phyloP scores from a whole-genome alignment of 345 rosid genomes.

The Punica granatum region DNA sequence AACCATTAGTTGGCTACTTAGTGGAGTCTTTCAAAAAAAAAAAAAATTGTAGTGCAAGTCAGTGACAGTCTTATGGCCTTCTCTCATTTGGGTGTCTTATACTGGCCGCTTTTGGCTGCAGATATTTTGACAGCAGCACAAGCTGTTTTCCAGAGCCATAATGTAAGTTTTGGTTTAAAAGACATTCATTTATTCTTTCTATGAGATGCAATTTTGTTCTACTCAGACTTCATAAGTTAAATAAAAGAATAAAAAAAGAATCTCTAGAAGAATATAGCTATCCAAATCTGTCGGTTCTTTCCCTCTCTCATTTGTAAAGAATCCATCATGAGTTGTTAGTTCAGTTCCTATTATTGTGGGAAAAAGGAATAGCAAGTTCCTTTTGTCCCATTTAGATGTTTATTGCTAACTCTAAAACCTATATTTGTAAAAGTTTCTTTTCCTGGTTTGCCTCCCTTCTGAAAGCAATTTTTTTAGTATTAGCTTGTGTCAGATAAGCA shows the following conservation, averaged over 20 bases:
- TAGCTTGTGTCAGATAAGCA: neutral
- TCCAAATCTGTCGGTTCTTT: neutral
- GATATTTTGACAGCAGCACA: conserved; percentile 86
- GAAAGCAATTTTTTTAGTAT: neutral
- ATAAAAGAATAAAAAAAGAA: too few species aligned
- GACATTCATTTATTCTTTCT: neutral
- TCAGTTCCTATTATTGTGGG: neutral
- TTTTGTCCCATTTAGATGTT: neutral
- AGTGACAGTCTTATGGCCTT: neutral
- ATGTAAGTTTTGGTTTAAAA: conserved; percentile 42
- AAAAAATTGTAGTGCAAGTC: neutral
- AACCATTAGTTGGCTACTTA: neutral
- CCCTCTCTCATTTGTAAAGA: neutral
- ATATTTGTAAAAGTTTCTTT: neutral
- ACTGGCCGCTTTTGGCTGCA: conserved; percentile 31
- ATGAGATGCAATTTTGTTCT: neutral
- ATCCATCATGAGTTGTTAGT: neutral
- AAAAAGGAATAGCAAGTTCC: neutral
- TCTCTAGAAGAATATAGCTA: too few species aligned
- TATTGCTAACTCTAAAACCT: neutral
- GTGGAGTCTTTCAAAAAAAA: neutral
- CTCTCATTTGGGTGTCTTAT: conserved; percentile 4
- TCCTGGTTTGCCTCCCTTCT: neutral
- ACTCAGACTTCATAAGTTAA: too few species aligned
- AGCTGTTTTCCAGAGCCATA: conserved; percentile 65